Evolutionary conservation across 352 stramenopile genomes (phyloP).

Genomic region (Peronospora tabacina): DNA sequence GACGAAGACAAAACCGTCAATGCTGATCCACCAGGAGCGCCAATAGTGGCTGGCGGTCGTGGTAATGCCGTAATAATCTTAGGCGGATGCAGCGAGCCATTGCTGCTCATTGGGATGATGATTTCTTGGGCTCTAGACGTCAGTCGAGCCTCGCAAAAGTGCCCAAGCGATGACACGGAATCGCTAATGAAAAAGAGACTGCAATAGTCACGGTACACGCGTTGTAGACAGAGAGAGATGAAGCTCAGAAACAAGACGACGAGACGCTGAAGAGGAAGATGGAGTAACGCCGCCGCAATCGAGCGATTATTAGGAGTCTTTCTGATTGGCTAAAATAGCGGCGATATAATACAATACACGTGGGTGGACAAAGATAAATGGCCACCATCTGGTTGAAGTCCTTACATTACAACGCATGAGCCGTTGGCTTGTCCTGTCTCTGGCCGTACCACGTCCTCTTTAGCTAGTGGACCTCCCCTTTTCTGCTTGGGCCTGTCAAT

Average conservation of each 20-base stretch:
- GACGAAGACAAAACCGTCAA: slow-evolving; percentile 1
- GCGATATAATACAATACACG: slow-evolving; percentile 6
- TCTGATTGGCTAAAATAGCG: slow-evolving; percentile 25
- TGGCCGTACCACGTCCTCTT: slow-evolving; percentile 2
- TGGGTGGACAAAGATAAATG: slow-evolving; percentile 4
- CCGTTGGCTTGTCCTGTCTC: not conserved
- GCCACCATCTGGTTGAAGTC: slow-evolving; percentile 11
- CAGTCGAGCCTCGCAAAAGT: not conserved
- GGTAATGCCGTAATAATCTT: slow-evolving; percentile 24
- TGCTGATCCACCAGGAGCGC: not conserved
- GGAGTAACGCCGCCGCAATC: slow-evolving; percentile 23
- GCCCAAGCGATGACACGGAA: not conserved
- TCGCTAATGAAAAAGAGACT: slow-evolving; percentile 1
- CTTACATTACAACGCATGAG: slow-evolving; percentile 27
- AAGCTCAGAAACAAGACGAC: slow-evolving; percentile 2
- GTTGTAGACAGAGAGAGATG: slow-evolving; percentile 2
- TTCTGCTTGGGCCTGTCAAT: slow-evolving; percentile 3
- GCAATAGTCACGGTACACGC: not conserved
- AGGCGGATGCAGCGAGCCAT: slow-evolving; percentile 20
- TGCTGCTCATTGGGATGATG: slow-evolving; percentile 19
- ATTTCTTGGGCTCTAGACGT: slow-evolving; percentile 10
- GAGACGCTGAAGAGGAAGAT: slow-evolving; percentile 1
- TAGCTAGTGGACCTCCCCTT: not conserved
- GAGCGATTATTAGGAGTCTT: slow-evolving; percentile 12
- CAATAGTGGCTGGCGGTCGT: slow-evolving; percentile 19